phyloP scores from a whole-genome alignment of 192 early-diverging fungal genomes.

The Rhizoclosmatium globosum region DNA sequence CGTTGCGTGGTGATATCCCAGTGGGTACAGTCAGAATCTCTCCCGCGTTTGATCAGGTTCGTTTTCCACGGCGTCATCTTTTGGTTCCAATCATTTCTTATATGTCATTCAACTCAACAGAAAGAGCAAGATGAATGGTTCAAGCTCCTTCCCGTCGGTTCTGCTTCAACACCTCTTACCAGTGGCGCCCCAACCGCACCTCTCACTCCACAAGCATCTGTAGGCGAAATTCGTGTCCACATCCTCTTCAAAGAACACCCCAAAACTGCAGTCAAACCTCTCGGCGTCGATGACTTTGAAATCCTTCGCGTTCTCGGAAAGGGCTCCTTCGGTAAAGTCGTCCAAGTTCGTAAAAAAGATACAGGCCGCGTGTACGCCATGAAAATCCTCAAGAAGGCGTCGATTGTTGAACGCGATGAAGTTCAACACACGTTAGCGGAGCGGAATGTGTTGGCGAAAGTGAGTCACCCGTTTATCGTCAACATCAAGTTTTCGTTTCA shows the following conservation, averaged over 20 bases:
- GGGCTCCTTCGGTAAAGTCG: constrained; percentile 69
- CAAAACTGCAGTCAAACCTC: constrained; percentile 13
- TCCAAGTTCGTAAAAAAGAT: constrained; percentile 57
- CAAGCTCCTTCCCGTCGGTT: constrained; percentile 20
- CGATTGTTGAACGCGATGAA: constrained; percentile 96
- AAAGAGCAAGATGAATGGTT: constrained; percentile 42
- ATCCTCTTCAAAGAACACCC: constrained; percentile 36
- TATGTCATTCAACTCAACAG: constrained; percentile 3
- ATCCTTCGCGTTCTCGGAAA: constrained; percentile 60
- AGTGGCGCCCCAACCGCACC: constrained; percentile 19
- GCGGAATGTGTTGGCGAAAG: constrained; percentile 81
- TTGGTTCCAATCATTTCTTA: background rate
- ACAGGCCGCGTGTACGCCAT: constrained; percentile 80
- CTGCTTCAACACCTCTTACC: constrained; percentile 12
- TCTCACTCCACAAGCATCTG: constrained; percentile 2
- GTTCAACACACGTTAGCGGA: constrained; percentile 89
- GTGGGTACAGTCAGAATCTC: constrained; percentile 23
- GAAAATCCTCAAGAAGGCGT: constrained; percentile 90
- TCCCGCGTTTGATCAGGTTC: constrained; percentile 27
- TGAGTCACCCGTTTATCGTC: constrained; percentile 87
- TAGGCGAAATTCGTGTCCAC: constrained; percentile 35
- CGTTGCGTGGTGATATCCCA: constrained; percentile 11
- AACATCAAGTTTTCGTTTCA: constrained; percentile 92
- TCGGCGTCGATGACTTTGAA: constrained; percentile 60
- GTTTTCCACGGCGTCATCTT: background rate